Evolutionary conservation across 2,329 filamentous ascomycete genomes (phyloP).

Genomic region (Domatiomyces globalis): DNA sequence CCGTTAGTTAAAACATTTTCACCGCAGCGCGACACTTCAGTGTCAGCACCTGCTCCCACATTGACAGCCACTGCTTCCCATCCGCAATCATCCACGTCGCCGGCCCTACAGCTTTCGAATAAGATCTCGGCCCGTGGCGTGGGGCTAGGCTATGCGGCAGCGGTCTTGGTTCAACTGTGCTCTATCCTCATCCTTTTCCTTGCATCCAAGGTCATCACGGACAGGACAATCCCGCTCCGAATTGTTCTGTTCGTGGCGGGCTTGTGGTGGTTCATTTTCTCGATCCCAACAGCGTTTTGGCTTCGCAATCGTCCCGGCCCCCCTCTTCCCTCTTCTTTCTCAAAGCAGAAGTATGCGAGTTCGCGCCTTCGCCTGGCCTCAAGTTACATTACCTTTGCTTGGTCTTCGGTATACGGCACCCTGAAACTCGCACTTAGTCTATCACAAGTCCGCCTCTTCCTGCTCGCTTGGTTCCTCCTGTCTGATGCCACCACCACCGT

Average conservation of each 20-base stretch:
- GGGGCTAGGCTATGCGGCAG: constrained; percentile 75
- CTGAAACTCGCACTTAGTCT: constrained; percentile 54
- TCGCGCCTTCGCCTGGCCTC: not conserved
- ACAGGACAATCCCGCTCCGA: constrained; percentile 63
- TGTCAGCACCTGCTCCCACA: too few species aligned
- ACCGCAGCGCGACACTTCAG: not conserved
- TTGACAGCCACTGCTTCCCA: not conserved
- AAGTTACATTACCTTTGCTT: constrained; percentile 1
- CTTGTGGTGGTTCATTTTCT: constrained; percentile 78
- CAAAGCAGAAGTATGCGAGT: not conserved
- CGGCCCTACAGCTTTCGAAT: constrained; percentile 65
- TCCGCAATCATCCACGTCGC: constrained; percentile 28
- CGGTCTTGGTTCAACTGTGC: constrained; percentile 65
- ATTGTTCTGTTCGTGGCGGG: constrained; percentile 72
- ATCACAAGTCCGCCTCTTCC: constrained; percentile 64
- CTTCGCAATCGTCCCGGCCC: constrained; percentile 72
- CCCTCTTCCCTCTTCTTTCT: constrained; percentile 29
- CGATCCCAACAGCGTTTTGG: constrained; percentile 67
- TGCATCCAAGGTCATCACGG: constrained; percentile 38
- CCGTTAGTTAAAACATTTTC: constrained; percentile 31
- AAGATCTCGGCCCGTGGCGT: constrained; percentile 79
- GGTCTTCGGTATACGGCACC: constrained; percentile 31
- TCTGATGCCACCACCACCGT: constrained; percentile 85
- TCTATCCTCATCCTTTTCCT: constrained; percentile 60
- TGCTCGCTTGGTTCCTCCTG: constrained; percentile 78